Evolutionary conservation across 495 filamentous ascomycete species (phyloP).

Genomic region (Rhizodiscina lignyota): DNA sequence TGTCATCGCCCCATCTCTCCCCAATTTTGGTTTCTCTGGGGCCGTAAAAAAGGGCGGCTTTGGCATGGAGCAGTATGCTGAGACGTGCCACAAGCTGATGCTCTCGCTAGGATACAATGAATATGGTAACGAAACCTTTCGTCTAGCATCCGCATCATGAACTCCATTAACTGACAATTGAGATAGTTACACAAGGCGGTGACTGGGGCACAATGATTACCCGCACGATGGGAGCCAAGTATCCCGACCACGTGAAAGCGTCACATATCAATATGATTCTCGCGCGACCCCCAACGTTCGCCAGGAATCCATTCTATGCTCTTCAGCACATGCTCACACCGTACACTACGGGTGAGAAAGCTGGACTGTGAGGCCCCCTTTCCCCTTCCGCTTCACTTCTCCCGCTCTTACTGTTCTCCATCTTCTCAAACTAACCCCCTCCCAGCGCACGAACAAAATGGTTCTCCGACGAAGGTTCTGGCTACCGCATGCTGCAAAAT

Average conservation of each 20-base stretch:
- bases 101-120: conserved; percentile 42
- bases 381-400: no score
- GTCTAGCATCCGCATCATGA: neutral
- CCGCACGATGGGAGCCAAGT: conserved; percentile 36
- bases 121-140: conserved; percentile 31
- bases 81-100: conserved; percentile 50
- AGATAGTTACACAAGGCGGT: conserved; percentile 44
- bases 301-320: conserved; percentile 25
- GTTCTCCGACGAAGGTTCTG: conserved; percentile 23
- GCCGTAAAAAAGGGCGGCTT: conserved; percentile 36
- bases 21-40: conserved; percentile 54
- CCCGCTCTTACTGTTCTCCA: no score
- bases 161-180: no score
- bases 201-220: conserved; percentile 53
- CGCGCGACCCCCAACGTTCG: conserved; percentile 20
- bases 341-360: conserved; percentile 22
- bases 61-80: conserved; percentile 42
- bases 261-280: conserved; percentile 47
- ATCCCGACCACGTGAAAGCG: conserved; percentile 39
- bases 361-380: no score
- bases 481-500: conserved; percentile 28
- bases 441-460: conserved; percentile 17
- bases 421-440: no score
- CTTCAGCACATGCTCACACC: conserved; percentile 24
- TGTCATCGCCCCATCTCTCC: conserved; percentile 52